phyloP scores from a whole-genome alignment of 2,329 filamentous ascomycete genomes.

The Neoascochyta sp. region DNA sequence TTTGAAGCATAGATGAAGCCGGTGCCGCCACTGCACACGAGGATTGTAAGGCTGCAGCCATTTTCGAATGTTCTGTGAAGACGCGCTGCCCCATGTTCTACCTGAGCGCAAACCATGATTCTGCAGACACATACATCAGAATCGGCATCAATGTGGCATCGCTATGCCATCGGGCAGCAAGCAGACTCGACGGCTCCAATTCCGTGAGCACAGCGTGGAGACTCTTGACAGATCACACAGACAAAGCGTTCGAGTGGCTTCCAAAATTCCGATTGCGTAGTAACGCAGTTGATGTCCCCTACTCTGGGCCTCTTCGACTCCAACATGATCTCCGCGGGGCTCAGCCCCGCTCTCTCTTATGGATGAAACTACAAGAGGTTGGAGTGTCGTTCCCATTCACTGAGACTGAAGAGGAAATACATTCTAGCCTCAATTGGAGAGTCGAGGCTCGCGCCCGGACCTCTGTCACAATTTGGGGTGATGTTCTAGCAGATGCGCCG shows the following conservation, averaged over 20 bases:
- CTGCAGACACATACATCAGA: conserved; percentile 35
- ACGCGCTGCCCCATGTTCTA: conserved; percentile 37
- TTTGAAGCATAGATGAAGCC: conserved; percentile 23
- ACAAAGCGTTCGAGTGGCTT: conserved; percentile 32
- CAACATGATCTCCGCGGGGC: conserved; percentile 45
- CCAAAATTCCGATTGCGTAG: conserved; percentile 42
- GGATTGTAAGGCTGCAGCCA: conserved; percentile 46
- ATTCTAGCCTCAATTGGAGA: conserved; percentile 54
- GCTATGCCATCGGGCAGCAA: conserved; percentile 44
- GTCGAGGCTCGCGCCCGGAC: conserved; percentile 53
- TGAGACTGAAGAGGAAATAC: conserved; percentile 55
- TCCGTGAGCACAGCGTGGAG: conserved; percentile 42
- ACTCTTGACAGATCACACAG: conserved; percentile 45
- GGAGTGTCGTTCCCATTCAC: conserved; percentile 30
- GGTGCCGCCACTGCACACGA: conserved; percentile 23
- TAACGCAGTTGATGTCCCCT: conserved; percentile 37
- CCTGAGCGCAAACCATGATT: conserved; percentile 12
- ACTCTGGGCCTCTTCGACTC: conserved; percentile 34
- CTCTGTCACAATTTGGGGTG: conserved; percentile 49
- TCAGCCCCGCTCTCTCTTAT: conserved; percentile 54
- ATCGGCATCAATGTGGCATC: conserved; percentile 43
- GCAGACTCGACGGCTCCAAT: conserved; percentile 22
- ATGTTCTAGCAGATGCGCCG: conserved; percentile 61
- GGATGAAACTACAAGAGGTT: conserved; percentile 58
- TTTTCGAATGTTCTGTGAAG: conserved; percentile 52